Evolutionary conservation across 257 asterid genomes (phyloP).

Genomic region (Nicotiana noctiflora): DNA sequence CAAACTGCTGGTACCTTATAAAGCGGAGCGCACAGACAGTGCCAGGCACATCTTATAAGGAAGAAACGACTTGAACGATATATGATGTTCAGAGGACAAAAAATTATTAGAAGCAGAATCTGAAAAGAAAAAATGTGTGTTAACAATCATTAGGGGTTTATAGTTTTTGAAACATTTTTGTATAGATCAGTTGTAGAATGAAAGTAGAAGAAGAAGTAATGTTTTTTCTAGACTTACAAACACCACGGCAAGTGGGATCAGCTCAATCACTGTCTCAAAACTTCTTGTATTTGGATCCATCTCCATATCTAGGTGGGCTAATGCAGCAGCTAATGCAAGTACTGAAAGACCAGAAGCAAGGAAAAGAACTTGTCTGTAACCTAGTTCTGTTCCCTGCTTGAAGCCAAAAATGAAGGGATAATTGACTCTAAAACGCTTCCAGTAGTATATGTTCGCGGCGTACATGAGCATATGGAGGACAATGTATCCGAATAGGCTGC

Average conservation of each 20-base stretch:
- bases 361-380: conserved; percentile 66
- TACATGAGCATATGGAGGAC: conserved; percentile 76
- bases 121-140: conserved; percentile 11
- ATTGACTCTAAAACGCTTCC: conserved; percentile 69
- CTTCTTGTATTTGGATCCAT: conserved; percentile 46
- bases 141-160: not conserved
- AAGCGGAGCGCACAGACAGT: conserved; percentile 69
- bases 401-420: conserved; percentile 70
- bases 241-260: conserved; percentile 60
- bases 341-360: conserved; percentile 66
- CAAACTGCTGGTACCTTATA: conserved; percentile 47
- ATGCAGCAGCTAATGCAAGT: conserved; percentile 53
- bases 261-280: conserved; percentile 37
- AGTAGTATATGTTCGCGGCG: conserved; percentile 46
- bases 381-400: conserved; percentile 65
- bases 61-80: conserved; percentile 78
- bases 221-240: conserved; percentile 32
- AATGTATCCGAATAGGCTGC: conserved; percentile 59
- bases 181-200: not conserved
- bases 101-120: conserved; percentile 41
- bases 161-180: not conserved
- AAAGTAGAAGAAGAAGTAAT: not conserved
- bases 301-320: conserved; percentile 76
- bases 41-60: conserved; percentile 54
- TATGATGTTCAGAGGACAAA: conserved; percentile 66